Evolutionary conservation across 2,329 filamentous ascomycete species (phyloP), one percentile per base, ranked within the genome.

Genomic region (Dryadomyces quercivorus): DNA sequence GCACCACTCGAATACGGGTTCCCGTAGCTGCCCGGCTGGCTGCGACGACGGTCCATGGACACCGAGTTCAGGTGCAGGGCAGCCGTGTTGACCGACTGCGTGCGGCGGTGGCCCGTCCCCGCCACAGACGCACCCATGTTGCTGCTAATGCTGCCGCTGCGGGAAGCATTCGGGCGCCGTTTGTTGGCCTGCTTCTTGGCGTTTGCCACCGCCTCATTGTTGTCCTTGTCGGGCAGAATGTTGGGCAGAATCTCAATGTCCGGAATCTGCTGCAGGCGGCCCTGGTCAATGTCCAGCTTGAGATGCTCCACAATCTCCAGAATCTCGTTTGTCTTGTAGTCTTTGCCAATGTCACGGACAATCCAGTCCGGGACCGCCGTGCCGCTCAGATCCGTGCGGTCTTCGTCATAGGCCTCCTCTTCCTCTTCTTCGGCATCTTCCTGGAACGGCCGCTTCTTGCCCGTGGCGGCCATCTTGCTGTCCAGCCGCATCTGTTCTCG

Each of bases 171-270:
- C 0, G 54, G 31, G 3, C 56, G 55, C 7, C 58, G 53, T 43
- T 59, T 60, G 42, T 16, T 44, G 3, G 50, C 22, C 44, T 56
- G 57, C 53, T 58, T 58, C 3, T 54, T 50, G 42, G 56, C 46
- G 3, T 53, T 50, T 42, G 56, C 44, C 48, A 66, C 15, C 56
- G 44, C 22, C 8, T 55, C 54, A n/a, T 51, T 36, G 18, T n/a
- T 51, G 44, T n/a, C 42, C 55, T 5, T 57, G 44, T 59, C 52
- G 0, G 54, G 51, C 5, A 55, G 48, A 49, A 81, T 76, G 56
- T 77, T 75, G 1, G 78, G 77, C 4, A 82, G 69, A 18, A 82
- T 77, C 65, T 82, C 78, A 55, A 82, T 76, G 57, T 81, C 78
- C 0, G 78, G 78, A 2, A 81, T 73, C 55, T 75, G 71, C 4